A percentile compares a stretch with the other conserved stretches of the same genome.
Evolutionary conservation across 306 rosid genomes (phyloP).

Genomic region (Lupinus albus): DNA sequence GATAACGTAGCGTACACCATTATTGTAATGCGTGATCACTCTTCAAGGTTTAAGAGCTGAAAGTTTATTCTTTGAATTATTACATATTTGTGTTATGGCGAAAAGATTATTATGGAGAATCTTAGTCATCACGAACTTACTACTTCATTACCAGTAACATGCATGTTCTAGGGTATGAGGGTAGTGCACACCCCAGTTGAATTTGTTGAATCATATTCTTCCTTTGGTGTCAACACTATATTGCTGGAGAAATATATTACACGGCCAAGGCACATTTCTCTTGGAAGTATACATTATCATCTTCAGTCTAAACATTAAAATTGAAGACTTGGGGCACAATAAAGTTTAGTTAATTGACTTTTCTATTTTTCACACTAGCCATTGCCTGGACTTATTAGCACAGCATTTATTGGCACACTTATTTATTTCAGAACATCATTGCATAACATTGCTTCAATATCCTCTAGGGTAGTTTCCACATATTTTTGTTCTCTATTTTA

Average conservation of each 20-base stretch:
- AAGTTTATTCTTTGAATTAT: constrained; percentile 27
- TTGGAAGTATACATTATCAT: too few relatives aligned
- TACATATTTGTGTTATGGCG: constrained; percentile 24
- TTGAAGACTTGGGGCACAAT: too few relatives aligned
- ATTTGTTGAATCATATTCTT: constrained; percentile 85
- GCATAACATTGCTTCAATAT: constrained; percentile 4
- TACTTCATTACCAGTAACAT: too few relatives aligned
- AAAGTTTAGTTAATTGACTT: constrained; percentile 62
- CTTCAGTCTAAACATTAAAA: too few relatives aligned
- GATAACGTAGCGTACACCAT: constrained; percentile 7
- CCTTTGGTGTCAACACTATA: constrained; percentile 85
- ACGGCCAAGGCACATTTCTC: constrained; percentile 94
- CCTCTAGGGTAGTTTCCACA: neutral
- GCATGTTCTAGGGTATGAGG: constrained; percentile 88
- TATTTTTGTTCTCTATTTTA: constrained; percentile 20
- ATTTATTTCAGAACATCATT: constrained; percentile 17
- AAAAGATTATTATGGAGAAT: neutral
- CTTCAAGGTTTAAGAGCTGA: constrained; percentile 30
- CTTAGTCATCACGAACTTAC: too few relatives aligned
- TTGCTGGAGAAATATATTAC: constrained; percentile 95
- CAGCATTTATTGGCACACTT: neutral
- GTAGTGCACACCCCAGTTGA: constrained; percentile 85
- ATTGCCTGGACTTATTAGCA: constrained; percentile 12
- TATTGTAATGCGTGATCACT: neutral
- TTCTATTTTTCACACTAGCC: constrained; percentile 10